phyloP scores from a whole-genome alignment of 768 basidiomycete genomes.

The Sutorius australiensis region DNA sequence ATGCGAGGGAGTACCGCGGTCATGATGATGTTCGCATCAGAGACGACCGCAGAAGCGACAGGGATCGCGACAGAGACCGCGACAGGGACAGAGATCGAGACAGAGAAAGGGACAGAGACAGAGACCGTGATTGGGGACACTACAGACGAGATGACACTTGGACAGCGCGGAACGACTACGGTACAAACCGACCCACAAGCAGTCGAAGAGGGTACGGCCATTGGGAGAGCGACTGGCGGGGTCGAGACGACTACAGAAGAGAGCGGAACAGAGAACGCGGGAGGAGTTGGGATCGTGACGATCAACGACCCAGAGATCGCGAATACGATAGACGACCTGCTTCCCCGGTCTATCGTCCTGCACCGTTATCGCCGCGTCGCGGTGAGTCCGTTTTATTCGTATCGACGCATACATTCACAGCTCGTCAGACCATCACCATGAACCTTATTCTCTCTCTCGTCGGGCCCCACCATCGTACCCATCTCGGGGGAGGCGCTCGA shows the following conservation, averaged over 20 bases:
- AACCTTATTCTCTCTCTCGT: slow-evolving; percentile 9
- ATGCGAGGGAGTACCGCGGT: slow-evolving; percentile 18
- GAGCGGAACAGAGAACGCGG: slow-evolving; percentile 19
- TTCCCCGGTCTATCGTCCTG: slow-evolving; percentile 19
- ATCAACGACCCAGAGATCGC: slow-evolving; percentile 16
- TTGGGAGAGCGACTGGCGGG: slow-evolving; percentile 17
- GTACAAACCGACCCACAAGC: slow-evolving; percentile 9
- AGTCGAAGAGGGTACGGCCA: slow-evolving; percentile 15
- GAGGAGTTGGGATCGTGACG: slow-evolving; percentile 23
- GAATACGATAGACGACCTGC: slow-evolving; percentile 19
- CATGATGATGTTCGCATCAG: slow-evolving; percentile 18
- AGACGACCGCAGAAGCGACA: slow-evolving; percentile 26
- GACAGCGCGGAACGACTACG: slow-evolving; percentile 16
- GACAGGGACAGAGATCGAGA: slow-evolving; percentile 22
- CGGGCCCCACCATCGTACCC: slow-evolving; percentile 13
- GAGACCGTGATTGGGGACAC: slow-evolving; percentile 17
- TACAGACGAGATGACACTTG: slow-evolving; percentile 19
- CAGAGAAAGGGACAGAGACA: slow-evolving; percentile 12
- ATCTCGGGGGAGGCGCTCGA: slow-evolving; percentile 21
- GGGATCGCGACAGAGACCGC: slow-evolving; percentile 19
- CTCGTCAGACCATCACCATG: slow-evolving; percentile 15
- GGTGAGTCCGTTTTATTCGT: slow-evolving; percentile 14
- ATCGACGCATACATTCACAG: not conserved
- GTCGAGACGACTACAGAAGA: slow-evolving; percentile 23
- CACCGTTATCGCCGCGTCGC: slow-evolving; percentile 23